A percentile compares a stretch with the other conserved stretches of the same genome.
These are phyloP conservation scores for Daldinia sp. DNA, from an alignment of 2,329 filamentous ascomycete genomes.

Conservation along the genomic window DNA sequence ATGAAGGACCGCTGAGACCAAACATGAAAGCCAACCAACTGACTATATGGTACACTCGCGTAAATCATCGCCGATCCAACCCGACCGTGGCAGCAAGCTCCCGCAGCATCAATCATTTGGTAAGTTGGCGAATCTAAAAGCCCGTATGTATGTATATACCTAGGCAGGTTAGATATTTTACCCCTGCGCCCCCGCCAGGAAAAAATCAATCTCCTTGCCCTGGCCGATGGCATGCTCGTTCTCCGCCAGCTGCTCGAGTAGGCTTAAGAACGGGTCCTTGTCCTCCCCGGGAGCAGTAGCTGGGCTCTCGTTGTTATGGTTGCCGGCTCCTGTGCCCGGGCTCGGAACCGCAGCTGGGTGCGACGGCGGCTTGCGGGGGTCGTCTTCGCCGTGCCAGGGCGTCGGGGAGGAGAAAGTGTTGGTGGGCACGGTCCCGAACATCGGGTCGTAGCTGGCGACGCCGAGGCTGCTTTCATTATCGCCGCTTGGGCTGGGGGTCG, in stretches of 20 bases:
- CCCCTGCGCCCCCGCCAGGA: conserved; percentile 57
- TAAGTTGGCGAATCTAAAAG: neutral
- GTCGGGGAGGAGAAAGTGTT: conserved; percentile 62
- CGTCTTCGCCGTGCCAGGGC: conserved; percentile 57
- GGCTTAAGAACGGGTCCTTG: conserved; percentile 81
- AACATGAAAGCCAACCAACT: neutral
- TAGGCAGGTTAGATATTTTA: too few relatives aligned
- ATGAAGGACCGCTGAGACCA: neutral
- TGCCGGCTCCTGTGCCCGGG: conserved; percentile 60
- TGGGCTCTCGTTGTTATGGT: conserved; percentile 59
- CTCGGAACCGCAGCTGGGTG: conserved; percentile 48
- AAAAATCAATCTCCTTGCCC: conserved; percentile 81
- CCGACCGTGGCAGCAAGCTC: neutral
- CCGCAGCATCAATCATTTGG: neutral
- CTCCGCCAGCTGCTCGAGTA: conserved; percentile 83
- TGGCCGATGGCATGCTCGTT: conserved; percentile 76
- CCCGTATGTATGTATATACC: too few relatives aligned
- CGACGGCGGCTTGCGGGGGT: conserved; percentile 49
- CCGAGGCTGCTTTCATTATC: conserved; percentile 45
- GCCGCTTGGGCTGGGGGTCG: conserved; percentile 47
- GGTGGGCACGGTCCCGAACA: conserved; percentile 65
- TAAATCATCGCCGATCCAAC: neutral
- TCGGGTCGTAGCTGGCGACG: conserved; percentile 59
- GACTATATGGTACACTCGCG: neutral
- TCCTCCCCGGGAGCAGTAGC: conserved; percentile 64